Evolutionary conservation across 177 flowering plant species (phyloP).

Genomic region (Vitis hybrid): DNA sequence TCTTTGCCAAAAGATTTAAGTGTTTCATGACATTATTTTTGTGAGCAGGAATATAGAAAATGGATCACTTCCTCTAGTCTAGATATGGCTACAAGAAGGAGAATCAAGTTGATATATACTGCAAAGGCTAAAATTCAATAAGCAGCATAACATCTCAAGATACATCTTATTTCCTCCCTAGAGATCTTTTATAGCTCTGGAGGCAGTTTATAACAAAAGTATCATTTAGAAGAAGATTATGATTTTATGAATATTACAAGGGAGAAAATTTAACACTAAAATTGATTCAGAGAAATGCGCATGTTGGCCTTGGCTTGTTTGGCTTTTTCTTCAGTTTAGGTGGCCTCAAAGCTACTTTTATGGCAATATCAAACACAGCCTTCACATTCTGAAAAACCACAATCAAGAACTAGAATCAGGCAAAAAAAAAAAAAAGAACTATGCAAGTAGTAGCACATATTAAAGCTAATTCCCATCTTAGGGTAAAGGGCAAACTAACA

Average conservation of each 20-base stretch:
- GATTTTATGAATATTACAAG: background rate
- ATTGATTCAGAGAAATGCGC: constrained; percentile 43
- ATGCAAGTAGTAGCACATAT: too few species aligned
- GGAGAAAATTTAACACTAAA: background rate
- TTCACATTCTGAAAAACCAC: constrained; percentile 64
- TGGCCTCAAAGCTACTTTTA: constrained; percentile 67
- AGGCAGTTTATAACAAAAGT: background rate
- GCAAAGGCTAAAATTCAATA: background rate
- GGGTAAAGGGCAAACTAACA: too few species aligned
- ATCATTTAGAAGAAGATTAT: background rate
- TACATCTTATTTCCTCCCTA: background rate
- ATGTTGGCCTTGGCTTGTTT: constrained; percentile 37
- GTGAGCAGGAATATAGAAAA: too few species aligned
- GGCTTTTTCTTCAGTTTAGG: constrained; percentile 60
- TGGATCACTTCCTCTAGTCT: too few species aligned
- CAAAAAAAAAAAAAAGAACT: background rate
- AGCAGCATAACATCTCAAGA: background rate
- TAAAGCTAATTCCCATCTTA: too few species aligned
- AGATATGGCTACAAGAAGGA: too few species aligned
- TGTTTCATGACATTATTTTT: too few species aligned
- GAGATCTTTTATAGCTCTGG: background rate
- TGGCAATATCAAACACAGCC: constrained; percentile 76
- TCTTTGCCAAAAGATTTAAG: too few species aligned
- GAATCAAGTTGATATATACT: background rate
- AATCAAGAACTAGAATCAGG: background rate